Evolutionary conservation across 1,139 yeast genomes (phyloP), one percentile per base, ranked within the genome.

Genomic region (Geotrichum klebahnii): DNA sequence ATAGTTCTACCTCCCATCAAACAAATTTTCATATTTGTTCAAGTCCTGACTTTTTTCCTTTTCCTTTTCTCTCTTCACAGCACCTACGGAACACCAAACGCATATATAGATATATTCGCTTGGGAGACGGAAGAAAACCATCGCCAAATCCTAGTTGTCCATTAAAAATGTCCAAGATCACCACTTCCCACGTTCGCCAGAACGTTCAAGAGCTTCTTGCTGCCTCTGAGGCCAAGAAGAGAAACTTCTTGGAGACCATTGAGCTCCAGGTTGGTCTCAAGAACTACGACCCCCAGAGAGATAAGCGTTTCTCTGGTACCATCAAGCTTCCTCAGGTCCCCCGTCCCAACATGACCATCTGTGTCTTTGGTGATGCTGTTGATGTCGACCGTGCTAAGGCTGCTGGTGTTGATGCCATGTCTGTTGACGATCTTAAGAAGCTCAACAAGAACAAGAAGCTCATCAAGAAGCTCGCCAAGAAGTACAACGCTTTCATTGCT

Each of bases 261-360:
- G 99, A 94, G 81, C 84, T 94, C 75, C 98, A 94, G 81, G 96
- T 94, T 71, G 98, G 98, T 76, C 84, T 94, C 72, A 94, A 94
- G 92, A 92, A 92, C 95, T 94, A 94, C 80, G 99, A 94, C 78
- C 97, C 99, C 74, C 98, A 94, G 82, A 90, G 99, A 86, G 99
- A 94, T 79, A 94, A 94, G 92, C 97, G 99, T 88, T 94, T 94
- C 97, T 90, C 97, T 75, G 99, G 99, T 81, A 74, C 97, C 72
- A 84, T 94, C 80, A 92, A 84, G 81, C 83, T 94, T 71, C 99
- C 99, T 73, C 84, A 84, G 74, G 96, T 95, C 66, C 98, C 98
- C 81, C 94, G 99, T 84, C 99, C 99, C 79, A 92, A 92, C 96
- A 88, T 94, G 97, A 87, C 97, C 78, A 78, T 94, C 81, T 94